Base-by-base conservation (phyloP, 1,284 basidiomycete species). In the Nidula niveotomentosa region DNA sequence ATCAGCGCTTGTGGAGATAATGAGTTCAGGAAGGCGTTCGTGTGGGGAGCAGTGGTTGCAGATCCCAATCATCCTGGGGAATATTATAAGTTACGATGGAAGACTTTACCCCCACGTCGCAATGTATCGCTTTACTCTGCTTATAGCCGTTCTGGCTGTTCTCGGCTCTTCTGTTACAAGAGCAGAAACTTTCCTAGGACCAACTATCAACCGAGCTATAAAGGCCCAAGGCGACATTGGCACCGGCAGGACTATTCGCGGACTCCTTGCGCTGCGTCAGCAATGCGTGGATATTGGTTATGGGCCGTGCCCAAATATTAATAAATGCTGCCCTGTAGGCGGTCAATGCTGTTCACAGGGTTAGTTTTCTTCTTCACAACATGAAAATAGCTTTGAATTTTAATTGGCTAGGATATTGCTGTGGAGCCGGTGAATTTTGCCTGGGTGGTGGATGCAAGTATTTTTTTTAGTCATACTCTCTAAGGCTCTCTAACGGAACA, bases 281-380 rank as follows among this genome's bases (percentile, higher is more conserved):
- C 30, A 8, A 8, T 54, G 37, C n/a, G 54, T 53, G 30, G 2
- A 23, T 13, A 13, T 35, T 35, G 57, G 52, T 4, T 54, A 47
- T 23, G 55, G 55, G 8, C 3, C 8, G 9, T 58, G 57, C 45
- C 30, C 30, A 10, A 56, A 48, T 30, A 15, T 33, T 3, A 9
- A 1, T 6, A 3, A 1, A 36, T 58, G 54, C 44, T 56, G 54
- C 39, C 55, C 57, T 10, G 2, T 54, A 5, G 55, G 55, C 10
- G 56, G 58, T 10, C 52, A 49, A 30, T 60, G 58, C 36, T 60
- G 58, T 36, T 48, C 49, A 10, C 15, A 43, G 39, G 56, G 58
- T 52, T 9, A 13, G 52, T 37, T 37, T 37, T 33, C 6, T 9
- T 34, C 23, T 13, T 47, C 18, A 3, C 18, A 23, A 3, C 3